phyloP scores from a whole-genome alignment of 2,329 filamentous ascomycete species.

The Cladophialophora exuberans region DNA sequence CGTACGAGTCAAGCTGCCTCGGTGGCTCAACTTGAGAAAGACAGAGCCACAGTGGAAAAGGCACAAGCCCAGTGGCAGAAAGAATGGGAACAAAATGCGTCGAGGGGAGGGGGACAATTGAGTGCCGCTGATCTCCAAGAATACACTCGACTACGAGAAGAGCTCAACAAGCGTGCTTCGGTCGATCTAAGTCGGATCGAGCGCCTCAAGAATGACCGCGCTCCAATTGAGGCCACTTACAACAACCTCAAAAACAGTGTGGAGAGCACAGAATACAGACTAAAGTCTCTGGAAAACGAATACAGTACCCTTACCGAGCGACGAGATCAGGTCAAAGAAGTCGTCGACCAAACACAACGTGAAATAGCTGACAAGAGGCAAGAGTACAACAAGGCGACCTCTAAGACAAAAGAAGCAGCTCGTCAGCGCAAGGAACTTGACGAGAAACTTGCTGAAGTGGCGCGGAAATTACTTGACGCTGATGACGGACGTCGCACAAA shows the following conservation, averaged over 20 bases:
- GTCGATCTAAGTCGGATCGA: slow-evolving; percentile 81
- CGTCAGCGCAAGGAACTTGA: slow-evolving; percentile 87
- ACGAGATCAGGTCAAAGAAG: slow-evolving; percentile 63
- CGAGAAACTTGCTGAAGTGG: slow-evolving; percentile 82
- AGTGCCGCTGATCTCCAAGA: slow-evolving; percentile 86
- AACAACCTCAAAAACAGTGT: slow-evolving; percentile 88
- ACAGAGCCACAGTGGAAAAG: slow-evolving; percentile 83
- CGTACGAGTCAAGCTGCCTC: slow-evolving; percentile 70
- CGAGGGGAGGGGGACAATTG: slow-evolving; percentile 83
- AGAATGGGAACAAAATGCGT: slow-evolving; percentile 81
- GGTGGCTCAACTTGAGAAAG: slow-evolving; percentile 75
- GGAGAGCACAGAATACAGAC: slow-evolving; percentile 72
- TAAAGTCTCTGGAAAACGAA: slow-evolving; percentile 75
- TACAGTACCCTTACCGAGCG: slow-evolving; percentile 70
- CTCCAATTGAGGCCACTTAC: slow-evolving; percentile 88
- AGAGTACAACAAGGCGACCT: slow-evolving; percentile 81
- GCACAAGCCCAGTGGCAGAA: slow-evolving; percentile 84
- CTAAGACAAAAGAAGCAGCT: slow-evolving; percentile 77
- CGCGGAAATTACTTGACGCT: slow-evolving; percentile 80
- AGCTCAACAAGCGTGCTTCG: slow-evolving; percentile 82
- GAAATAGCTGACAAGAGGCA: slow-evolving; percentile 91
- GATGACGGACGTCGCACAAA: slow-evolving; percentile 84
- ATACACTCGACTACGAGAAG: slow-evolving; percentile 80
- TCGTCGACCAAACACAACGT: slow-evolving; percentile 68
- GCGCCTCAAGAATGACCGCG: slow-evolving; percentile 83